Percentiles rank a stretch among this genome's conserved stretches.
Evolutionary conservation across 768 basidiomycete species (phyloP).

Genomic region (Macrolepiota fuliginosa): DNA sequence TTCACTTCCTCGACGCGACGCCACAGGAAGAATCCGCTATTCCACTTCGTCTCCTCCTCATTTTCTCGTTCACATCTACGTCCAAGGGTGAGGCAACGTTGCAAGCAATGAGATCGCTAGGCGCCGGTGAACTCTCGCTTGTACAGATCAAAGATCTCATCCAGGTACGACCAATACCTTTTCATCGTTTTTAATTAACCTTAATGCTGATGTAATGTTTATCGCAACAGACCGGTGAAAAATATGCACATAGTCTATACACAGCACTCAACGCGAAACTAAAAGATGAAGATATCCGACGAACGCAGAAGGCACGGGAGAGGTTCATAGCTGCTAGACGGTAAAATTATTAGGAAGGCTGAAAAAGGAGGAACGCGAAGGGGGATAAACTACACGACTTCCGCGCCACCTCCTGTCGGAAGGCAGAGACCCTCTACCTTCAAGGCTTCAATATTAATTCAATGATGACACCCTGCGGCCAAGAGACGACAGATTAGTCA

Average conservation of each 20-base stretch:
- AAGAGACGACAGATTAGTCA: neutral
- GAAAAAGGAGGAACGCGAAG: no score
- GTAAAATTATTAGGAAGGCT: no score
- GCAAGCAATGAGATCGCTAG: constrained; percentile 65
- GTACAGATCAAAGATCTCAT: constrained; percentile 49
- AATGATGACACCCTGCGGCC: neutral
- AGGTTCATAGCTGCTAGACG: constrained; percentile 35
- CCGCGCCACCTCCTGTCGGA: no score
- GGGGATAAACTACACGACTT: no score
- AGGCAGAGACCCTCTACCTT: no score
- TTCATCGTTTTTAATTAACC: neutral
- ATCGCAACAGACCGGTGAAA: constrained; percentile 56
- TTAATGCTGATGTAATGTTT: neutral
- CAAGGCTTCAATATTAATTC: neutral
- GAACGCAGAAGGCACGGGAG: constrained; percentile 58
- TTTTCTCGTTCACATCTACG: constrained; percentile 56
- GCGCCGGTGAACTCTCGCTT: constrained; percentile 55
- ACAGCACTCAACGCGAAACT: constrained; percentile 60
- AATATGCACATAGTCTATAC: constrained; percentile 57
- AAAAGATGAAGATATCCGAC: constrained; percentile 58
- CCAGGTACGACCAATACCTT: constrained; percentile 37
- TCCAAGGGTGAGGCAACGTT: constrained; percentile 32
- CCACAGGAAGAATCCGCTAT: constrained; percentile 68
- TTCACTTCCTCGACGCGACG: constrained; percentile 75
- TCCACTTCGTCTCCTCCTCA: constrained; percentile 55